Evolutionary conservation across 1,139 yeast species (phyloP), one percentile per base, ranked within the genome.

Genomic region (Torulaspora pretoriensis): DNA sequence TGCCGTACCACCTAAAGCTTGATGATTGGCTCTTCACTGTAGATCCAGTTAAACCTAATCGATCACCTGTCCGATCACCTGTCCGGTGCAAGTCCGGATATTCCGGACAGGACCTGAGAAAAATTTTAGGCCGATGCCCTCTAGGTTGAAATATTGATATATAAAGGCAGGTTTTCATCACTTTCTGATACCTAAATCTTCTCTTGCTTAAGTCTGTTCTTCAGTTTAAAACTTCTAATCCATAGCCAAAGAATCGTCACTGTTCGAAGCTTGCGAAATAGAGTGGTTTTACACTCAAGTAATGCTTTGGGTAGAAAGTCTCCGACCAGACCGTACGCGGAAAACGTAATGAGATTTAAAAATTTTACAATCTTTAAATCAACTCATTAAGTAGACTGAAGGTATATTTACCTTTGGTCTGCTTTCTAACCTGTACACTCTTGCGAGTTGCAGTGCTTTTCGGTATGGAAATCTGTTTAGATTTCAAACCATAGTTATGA

Each of bases 221-320:
- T 32, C 45, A 19, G 7, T 19, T 24, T 22, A 10, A 47, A 27
- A 32, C 19, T 29, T 37, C 50, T 57, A 53, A 54, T 55, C 63
- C 67, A 65, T 63, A 74, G 65, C 65, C 78, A 70, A 83, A 83
- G 87, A 83, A 80, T 83, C 83, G 89, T 81, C 80, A 59, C 62
- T 43, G 64, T 57, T 80, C 92, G 82, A 84, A 83, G 90, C 85
- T 68, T 70, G 70, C 90, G 73, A 56, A 80, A 74, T 73, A 69
- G 61, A 46, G 52, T 49, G 49, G 38, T 24, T 24, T 29, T 33
- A 38, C 49, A 57, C 58, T 48, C 64, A 55, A 33, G 46, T 52
- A 14, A 65, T 65, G 88, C 89, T 83, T 83, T 78, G 92, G 94
- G 94, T 53, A 40, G 92, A 84, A 84, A 84, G 94, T 84, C 94